phyloP scores from a whole-genome alignment of 2,329 filamentous ascomycete genomes.

The Trichoderma polysporum region DNA sequence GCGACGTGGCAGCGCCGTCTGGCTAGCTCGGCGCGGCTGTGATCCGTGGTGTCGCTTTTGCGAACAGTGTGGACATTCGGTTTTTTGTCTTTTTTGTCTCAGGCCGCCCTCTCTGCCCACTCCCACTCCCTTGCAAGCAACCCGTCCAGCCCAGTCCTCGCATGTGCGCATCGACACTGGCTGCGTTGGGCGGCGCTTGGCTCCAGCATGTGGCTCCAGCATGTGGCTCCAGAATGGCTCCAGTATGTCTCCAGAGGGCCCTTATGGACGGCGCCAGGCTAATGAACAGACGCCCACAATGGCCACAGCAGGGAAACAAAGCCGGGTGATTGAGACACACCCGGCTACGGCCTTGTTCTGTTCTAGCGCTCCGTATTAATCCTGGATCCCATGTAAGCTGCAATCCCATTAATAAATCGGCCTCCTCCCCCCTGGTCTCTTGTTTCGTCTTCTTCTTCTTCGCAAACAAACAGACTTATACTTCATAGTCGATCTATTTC shows the following conservation, averaged over 20 bases:
- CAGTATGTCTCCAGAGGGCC: no score
- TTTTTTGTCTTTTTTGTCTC: not conserved
- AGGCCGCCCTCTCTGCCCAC: not conserved
- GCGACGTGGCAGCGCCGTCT: conserved; percentile 18
- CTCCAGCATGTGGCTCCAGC: not conserved
- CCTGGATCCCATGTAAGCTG: conserved; percentile 8
- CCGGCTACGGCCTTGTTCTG: conserved; percentile 4
- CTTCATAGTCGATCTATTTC: conserved; percentile 16
- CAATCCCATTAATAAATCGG: conserved; percentile 10
- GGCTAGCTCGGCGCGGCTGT: conserved; percentile 16
- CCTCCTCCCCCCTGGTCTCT: conserved; percentile 2
- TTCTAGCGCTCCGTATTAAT: conserved; percentile 20
- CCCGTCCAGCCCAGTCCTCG: no score
- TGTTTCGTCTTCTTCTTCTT: conserved; percentile 4
- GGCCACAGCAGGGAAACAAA: not conserved
- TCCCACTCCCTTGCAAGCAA: not conserved
- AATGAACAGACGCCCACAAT: not conserved
- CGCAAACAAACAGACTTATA: conserved; percentile 6
- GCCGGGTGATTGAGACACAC: not conserved
- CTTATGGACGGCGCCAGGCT: not conserved
- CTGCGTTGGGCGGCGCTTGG: not conserved
- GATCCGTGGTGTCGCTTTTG: conserved; percentile 1
- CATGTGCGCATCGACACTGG: not conserved
- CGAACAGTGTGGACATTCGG: not conserved
- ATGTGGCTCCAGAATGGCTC: not conserved